Evolutionary conservation across 2,329 filamentous ascomycete species (phyloP).

Genomic region (Cryphonectria nitschkei): DNA sequence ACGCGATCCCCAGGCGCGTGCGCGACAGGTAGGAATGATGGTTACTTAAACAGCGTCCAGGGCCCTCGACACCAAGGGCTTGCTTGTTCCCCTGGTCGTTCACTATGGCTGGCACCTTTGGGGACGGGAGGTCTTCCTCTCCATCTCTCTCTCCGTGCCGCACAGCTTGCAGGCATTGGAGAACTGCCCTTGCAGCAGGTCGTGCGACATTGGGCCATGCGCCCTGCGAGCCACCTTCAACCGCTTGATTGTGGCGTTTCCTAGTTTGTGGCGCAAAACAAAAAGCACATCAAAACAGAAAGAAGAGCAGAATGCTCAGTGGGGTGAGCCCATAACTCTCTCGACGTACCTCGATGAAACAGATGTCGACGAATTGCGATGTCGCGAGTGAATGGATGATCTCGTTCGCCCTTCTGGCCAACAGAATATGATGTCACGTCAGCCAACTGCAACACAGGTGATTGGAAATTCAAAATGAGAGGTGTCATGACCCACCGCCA

Average conservation of each 20-base stretch:
- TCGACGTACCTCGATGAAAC: slow-evolving; percentile 23
- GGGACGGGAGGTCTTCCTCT: no score
- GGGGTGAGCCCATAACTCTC: not conserved
- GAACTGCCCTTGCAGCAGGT: not conserved
- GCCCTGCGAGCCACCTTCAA: slow-evolving; percentile 6
- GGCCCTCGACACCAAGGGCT: not conserved
- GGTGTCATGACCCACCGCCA: slow-evolving; percentile 25
- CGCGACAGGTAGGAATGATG: not conserved
- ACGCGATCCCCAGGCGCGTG: not conserved
- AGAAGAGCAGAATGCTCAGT: not conserved
- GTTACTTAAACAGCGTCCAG: not conserved
- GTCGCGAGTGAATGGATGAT: slow-evolving; percentile 16
- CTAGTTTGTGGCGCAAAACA: not conserved
- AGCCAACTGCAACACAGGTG: slow-evolving; percentile 5
- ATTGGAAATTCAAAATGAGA: not conserved
- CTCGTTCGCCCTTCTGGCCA: slow-evolving; percentile 15
- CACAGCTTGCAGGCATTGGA: slow-evolving; percentile 2
- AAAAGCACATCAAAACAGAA: not conserved
- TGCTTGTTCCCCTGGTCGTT: not conserved
- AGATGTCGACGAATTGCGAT: slow-evolving; percentile 22
- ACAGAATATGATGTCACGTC: slow-evolving; percentile 17
- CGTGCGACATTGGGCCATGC: slow-evolving; percentile 3
- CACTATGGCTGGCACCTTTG: not conserved
- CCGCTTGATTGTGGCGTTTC: slow-evolving; percentile 11
- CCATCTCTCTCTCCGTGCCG: not conserved